These are phyloP conservation scores for Coniella lustricola DNA, from an alignment of 2,329 filamentous ascomycete genomes.

Conservation along the genomic window DNA sequence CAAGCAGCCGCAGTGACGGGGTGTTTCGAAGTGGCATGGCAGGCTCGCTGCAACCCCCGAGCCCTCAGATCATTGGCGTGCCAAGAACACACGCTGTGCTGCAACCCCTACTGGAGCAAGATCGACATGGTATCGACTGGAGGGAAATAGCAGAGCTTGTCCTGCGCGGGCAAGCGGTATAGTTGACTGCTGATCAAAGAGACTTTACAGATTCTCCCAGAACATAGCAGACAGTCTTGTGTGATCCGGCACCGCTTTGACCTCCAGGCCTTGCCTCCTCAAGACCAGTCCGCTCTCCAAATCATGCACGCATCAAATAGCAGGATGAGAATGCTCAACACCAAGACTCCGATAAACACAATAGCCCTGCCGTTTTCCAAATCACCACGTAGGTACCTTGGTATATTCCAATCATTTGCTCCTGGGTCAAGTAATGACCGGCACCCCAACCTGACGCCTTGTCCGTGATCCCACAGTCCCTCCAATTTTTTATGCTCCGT, in stretches of 20 bases:
- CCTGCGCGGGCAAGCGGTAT: background rate
- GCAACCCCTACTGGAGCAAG: background rate
- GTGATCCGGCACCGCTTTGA: background rate
- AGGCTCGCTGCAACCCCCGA: background rate
- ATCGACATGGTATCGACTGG: background rate
- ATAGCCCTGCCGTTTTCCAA: conserved; percentile 11
- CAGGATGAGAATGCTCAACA: background rate
- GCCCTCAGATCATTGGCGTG: background rate
- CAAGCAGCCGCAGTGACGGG: background rate
- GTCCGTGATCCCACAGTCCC: conserved; percentile 5
- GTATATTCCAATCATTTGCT: conserved; percentile 5
- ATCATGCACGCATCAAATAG: background rate
- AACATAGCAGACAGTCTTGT: background rate
- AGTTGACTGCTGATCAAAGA: background rate
- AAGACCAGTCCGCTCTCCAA: background rate
- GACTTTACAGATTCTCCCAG: background rate
- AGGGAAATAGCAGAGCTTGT: background rate
- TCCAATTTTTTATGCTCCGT: background rate
- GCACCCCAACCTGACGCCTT: conserved; percentile 12
- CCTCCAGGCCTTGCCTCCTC: background rate
- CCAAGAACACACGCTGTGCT: background rate
- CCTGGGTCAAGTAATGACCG: conserved; percentile 10
- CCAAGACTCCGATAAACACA: conserved; percentile 12
- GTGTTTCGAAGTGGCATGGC: background rate
- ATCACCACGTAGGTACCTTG: conserved; percentile 11